Base-by-base conservation (phyloP, 1,284 basidiomycete genomes). In the Nidula niveotomentosa region DNA sequence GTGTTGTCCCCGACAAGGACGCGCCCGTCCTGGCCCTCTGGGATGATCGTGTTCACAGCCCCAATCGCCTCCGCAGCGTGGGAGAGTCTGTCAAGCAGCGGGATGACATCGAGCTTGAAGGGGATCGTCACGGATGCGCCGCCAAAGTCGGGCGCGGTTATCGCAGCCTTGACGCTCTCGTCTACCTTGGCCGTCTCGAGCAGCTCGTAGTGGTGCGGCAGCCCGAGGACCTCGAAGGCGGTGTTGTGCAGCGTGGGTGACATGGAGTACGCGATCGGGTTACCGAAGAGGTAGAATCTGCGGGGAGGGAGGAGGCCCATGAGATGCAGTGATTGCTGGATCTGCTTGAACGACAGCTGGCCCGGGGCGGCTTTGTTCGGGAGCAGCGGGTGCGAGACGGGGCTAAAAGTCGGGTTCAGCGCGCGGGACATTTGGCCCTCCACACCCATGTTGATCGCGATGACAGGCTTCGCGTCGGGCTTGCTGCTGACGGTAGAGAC, bases 91-190 rank as follows among this genome's bases (percentile, higher is more conserved):
- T 94, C 87, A 37, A 98, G 80, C 10, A 91, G 76, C 1, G 88
- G 82, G 49, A 97, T 92, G 60, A 97, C 80, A 56, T 93, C 89
- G 44, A 96, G 76, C 73, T 98, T 98, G 77, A 90, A 88, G 2
- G 95, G 95, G 59, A 97, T 96, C 4, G 97, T 99, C 23, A 98
- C 94, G 6, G 92, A 94, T 6, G 96, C 96, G 3, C 96, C 96
- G 13, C 96, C 96, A 71, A 98, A 99, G 53, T 88, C 84, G 0
- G 84, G 78, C 7, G 84, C 76, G 0, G 77, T 70, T 12, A 98
- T 75, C 1, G 87, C 77, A 0, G 79, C 73, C 61, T 82, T 81
- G 59, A 97, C 78, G 50, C 82, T 78, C 15, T 87, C 82, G 51
- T 86, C 85, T 1, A 96, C 80, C 6, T 76, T 71, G 10, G 76